Evolutionary conservation across 2,329 filamentous ascomycete genomes (phyloP), one percentile per base, ranked within the genome.

Genomic region (Raffaelea ambrosiae): DNA sequence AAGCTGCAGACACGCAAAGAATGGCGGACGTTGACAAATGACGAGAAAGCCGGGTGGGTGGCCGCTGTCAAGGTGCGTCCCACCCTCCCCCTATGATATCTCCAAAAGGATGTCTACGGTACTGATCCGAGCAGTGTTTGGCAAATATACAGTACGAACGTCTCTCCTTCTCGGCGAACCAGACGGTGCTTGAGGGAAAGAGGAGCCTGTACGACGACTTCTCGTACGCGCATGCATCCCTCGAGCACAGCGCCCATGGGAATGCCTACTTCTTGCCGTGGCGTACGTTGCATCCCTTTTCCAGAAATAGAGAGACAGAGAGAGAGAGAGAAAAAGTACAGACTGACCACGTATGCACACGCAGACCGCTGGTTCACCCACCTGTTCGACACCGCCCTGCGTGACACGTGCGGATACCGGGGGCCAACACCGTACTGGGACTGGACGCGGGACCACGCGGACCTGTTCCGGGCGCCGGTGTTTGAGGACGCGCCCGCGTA

Each of bases 141-240:
- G 19, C 43, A 36, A 44, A 18, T 11, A 44, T 44, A 9, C 43
- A 19, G 13, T 29, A 44, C 33, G 43, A 44, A 35, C 29, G 43
- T 18, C 43, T 44, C 3, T 44, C 43, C 43, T 44, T 44, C 14
- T 21, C 43, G 7, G 19, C n/a, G 19, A 18, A 44, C 16, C 43
- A 36, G 43, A 44, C 29, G 31, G 13, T 44, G 3, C 43, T 44
- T 9, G 18, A 36, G 29, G 43, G 43, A 4, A 36, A 44, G 33
- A 35, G 43, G 19, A 44, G 43, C 20, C 33, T 44, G 19, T 44
- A 44, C 43, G 43, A 44, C 31, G 43, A 44, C 31, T 44, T 44
- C 20, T 35, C 43, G 16, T 44, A 44, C 9, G 20, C 43, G 5
- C 43, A 44, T 18, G 43, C 43, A 14, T 21, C 33, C 4, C 5